These are phyloP conservation scores for Leccinum broughii DNA, from an alignment of 768 basidiomycete species.

Conservation along the genomic window DNA sequence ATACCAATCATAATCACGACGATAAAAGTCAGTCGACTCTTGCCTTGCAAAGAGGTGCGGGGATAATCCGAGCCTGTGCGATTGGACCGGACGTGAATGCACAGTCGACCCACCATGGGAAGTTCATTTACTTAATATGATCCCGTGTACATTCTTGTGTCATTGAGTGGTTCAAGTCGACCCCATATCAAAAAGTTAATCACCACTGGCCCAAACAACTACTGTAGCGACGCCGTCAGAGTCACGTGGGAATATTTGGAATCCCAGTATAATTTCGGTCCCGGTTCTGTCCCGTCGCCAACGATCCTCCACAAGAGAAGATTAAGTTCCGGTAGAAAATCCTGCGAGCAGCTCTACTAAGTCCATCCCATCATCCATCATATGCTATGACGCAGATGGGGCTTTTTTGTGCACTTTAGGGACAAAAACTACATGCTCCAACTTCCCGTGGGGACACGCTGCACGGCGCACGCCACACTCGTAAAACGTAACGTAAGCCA, in stretches of 20 bases:
- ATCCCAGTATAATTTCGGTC: neutral
- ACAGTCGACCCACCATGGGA: neutral
- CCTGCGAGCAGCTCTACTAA: neutral
- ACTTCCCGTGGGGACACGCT: neutral
- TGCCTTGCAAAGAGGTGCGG: conserved; percentile 1
- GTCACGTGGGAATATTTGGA: neutral
- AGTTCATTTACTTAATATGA: neutral
- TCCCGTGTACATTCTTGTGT: neutral
- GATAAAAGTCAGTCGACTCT: neutral
- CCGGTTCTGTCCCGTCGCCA: neutral
- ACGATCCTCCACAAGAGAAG: neutral
- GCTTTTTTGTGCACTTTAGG: neutral
- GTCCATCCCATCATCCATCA: neutral
- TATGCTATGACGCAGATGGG: neutral
- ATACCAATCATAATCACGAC: neutral
- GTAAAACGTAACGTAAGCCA: neutral
- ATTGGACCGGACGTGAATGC: conserved; percentile 4
- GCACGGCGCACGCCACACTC: neutral
- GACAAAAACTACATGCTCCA: neutral
- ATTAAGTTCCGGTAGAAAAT: neutral
- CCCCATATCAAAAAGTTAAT: neutral
- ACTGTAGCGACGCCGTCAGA: neutral
- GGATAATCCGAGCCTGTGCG: conserved; percentile 2
- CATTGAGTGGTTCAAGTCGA: neutral
- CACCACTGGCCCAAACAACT: neutral